A percentile compares a stretch with the other conserved stretches of the same genome.
phyloP scores from a whole-genome alignment of 2,329 filamentous ascomycete species.

The Endoconidiophora polonica region DNA sequence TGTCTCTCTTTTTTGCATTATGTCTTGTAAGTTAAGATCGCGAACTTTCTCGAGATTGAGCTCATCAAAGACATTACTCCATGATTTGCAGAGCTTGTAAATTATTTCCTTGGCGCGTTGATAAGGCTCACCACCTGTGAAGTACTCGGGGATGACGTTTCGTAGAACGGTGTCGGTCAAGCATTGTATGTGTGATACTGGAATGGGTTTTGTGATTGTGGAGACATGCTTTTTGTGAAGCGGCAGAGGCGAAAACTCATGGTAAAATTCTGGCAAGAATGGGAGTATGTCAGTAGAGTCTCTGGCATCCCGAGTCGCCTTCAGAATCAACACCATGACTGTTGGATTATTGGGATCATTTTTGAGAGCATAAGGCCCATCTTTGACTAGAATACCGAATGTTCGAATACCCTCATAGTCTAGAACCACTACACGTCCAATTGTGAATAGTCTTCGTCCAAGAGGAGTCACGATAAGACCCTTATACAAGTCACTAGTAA shows the following conservation, averaged over 20 bases:
- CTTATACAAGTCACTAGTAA: conserved; percentile 69
- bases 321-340: conserved; percentile 66
- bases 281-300: conserved; percentile 76
- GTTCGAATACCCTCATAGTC: conserved; percentile 71
- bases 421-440: conserved; percentile 67
- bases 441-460: conserved; percentile 61
- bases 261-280: conserved; percentile 56
- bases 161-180: conserved; percentile 53
- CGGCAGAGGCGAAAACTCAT: conserved; percentile 50
- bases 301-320: conserved; percentile 47
- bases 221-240: conserved; percentile 49
- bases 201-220: conserved; percentile 51
- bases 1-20: conserved; percentile 53
- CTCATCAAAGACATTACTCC: conserved; percentile 50
- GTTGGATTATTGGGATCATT: conserved; percentile 40
- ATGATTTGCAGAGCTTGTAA: conserved; percentile 55
- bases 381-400: conserved; percentile 61
- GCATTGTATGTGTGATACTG: conserved; percentile 66
- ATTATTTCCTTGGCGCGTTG: conserved; percentile 47
- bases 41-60: conserved; percentile 67
- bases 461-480: conserved; percentile 64
- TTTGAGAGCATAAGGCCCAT: conserved; percentile 48
- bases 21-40: conserved; percentile 64
- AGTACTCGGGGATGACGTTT: conserved; percentile 43
- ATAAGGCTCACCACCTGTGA: conserved; percentile 32